Percentiles rank a stretch among this genome's conserved stretches.
Conservation (phyloP, 1,139 yeast species). For the Sugiyamaella xylanicola region DNA sequence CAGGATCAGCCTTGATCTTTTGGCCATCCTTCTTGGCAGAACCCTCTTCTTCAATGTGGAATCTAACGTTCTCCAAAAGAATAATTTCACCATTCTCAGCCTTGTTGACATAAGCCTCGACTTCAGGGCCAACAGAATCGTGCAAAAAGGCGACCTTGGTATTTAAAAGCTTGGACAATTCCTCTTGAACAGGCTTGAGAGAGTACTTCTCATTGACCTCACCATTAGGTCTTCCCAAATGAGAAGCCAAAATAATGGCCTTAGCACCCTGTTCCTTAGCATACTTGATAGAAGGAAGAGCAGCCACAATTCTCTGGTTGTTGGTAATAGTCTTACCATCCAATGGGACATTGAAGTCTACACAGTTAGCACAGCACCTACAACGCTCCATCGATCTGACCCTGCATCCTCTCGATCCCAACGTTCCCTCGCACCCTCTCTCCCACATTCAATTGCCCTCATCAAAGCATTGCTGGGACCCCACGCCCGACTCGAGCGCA, state of each 20-base stretch:
- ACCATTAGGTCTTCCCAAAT: conserved; percentile 98
- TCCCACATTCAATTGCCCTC: too few species aligned
- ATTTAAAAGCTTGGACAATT: conserved; percentile 72
- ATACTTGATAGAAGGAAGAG: conserved; percentile 93
- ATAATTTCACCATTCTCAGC: conserved; percentile 74
- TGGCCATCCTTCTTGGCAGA: conserved; percentile 85
- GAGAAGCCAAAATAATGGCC: conserved; percentile 88
- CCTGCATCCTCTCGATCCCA: too few species aligned
- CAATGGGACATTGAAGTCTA: conserved; percentile 90
- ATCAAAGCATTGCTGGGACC: too few species aligned
- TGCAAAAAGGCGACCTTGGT: conserved; percentile 71
- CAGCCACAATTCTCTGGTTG: conserved; percentile 98
- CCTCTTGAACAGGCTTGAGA: conserved; percentile 86
- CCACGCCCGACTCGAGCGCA: background rate
- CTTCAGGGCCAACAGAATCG: conserved; percentile 90
- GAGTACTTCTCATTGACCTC: conserved; percentile 80
- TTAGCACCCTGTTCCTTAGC: conserved; percentile 88
- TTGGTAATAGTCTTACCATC: conserved; percentile 96
- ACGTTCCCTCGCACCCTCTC: too few species aligned
- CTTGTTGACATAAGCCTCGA: conserved; percentile 69
- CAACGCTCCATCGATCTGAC: background rate
- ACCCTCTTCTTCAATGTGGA: conserved; percentile 96
- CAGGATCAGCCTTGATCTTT: conserved; percentile 87
- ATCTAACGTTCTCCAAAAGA: conserved; percentile 92
- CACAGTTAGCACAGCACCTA: background rate